Conservation (phyloP, 1,139 yeast genomes). For the Yamadazyma membranifaciens region DNA sequence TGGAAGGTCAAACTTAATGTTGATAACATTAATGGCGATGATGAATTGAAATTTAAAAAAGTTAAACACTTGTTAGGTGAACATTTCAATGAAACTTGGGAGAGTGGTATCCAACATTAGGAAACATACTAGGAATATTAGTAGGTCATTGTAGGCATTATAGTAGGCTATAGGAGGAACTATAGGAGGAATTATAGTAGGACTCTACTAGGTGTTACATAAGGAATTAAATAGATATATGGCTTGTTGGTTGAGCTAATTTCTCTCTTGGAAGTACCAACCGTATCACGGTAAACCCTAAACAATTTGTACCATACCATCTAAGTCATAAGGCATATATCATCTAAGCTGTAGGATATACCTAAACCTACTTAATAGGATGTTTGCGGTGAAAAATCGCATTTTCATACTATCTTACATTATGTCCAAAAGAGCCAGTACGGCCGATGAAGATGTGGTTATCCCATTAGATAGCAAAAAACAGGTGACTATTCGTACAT, state of each 20-base stretch:
- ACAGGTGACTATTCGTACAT: slow-evolving; percentile 68
- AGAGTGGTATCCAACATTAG: slow-evolving; percentile 50
- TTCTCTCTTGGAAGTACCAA: too few species aligned
- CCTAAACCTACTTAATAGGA: too few species aligned
- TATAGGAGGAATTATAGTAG: too few species aligned
- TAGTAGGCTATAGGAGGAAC: too few species aligned
- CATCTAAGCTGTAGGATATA: too few species aligned
- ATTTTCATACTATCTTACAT: neutral
- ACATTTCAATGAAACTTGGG: slow-evolving; percentile 70
- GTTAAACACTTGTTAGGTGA: slow-evolving; percentile 52
- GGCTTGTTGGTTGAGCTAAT: too few species aligned
- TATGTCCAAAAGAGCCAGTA: slow-evolving; percentile 13
- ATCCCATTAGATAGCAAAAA: slow-evolving; percentile 59
- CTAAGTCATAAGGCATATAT: too few species aligned
- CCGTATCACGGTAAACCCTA: too few species aligned
- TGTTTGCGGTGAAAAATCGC: neutral
- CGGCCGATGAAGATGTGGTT: slow-evolving; percentile 12
- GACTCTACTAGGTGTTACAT: too few species aligned
- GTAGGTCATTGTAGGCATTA: too few species aligned
- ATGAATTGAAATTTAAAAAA: slow-evolving; percentile 39
- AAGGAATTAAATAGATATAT: neutral
- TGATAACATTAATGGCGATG: slow-evolving; percentile 33
- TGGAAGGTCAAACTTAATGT: slow-evolving; percentile 42
- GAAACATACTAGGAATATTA: too few species aligned
- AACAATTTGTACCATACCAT: too few species aligned